These are phyloP conservation scores for Lippia alba DNA, from an alignment of 305 asterid species.

Conservation along the genomic window DNA sequence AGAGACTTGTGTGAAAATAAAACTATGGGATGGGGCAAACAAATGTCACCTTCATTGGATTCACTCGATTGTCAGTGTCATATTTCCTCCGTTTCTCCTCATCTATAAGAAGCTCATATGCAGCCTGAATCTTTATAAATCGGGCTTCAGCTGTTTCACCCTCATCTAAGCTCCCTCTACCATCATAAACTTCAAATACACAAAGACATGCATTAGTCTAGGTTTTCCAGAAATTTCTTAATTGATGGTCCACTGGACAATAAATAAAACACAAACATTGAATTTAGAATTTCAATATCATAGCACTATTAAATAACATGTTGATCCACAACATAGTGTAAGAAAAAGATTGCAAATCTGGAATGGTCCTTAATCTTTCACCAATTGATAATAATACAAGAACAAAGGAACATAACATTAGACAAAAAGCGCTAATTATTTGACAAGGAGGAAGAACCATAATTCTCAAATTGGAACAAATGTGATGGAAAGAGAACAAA, in stretches of 20 bases:
- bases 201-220: constrained; percentile 34
- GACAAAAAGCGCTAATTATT: neutral
- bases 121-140: constrained; percentile 78
- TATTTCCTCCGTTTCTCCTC: constrained; percentile 40
- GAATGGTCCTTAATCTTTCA: constrained; percentile 8
- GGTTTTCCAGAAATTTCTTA: neutral
- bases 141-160: constrained; percentile 76
- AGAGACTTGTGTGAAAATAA: neutral
- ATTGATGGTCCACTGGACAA: neutral
- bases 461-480: neutral
- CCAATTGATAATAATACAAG: neutral
- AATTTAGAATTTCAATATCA: too few species aligned
- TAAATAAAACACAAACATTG: neutral
- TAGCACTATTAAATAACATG: too few species aligned
- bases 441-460: constrained; percentile 13
- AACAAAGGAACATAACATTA: neutral
- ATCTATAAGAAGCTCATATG: constrained; percentile 53
- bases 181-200: constrained; percentile 68
- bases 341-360: too few species aligned
- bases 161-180: constrained; percentile 84
- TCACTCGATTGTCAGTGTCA: constrained; percentile 44
- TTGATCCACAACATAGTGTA: too few species aligned
- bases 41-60: constrained; percentile 38
- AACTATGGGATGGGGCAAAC: neutral
- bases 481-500: neutral